A percentile compares a stretch with the other conserved stretches of the same genome.
Evolutionary conservation across 176 grass and related monocot genomes (phyloP).

Genomic region (Chloris gayana): DNA sequence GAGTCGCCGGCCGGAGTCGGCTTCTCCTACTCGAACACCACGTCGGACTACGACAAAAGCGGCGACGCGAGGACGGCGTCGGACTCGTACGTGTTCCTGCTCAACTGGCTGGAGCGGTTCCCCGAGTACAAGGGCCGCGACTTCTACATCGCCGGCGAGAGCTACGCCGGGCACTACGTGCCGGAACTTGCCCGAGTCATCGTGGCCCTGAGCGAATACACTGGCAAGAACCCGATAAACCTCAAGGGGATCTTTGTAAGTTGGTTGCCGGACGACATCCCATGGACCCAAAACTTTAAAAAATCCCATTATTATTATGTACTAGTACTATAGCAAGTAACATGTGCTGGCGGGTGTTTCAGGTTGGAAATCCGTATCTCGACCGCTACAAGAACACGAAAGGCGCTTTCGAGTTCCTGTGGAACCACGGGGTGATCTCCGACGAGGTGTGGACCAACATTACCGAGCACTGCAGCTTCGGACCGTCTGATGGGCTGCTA

Average conservation of each 20-base stretch:
- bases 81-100: constrained; percentile 53
- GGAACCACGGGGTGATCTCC: constrained; percentile 61
- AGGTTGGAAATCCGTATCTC: constrained; percentile 53
- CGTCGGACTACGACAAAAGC: not conserved
- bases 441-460: constrained; percentile 47
- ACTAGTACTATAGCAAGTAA: no score
- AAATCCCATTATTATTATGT: no score
- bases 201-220: not conserved
- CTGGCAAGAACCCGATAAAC: not conserved
- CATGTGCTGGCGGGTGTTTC: not conserved
- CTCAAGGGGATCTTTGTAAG: constrained; percentile 55
- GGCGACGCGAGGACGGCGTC: constrained; percentile 18
- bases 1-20: constrained; percentile 63
- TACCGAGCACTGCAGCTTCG: constrained; percentile 39
- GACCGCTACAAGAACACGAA: constrained; percentile 5
- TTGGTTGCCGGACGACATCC: not conserved
- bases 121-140: constrained; percentile 60
- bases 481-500: not conserved
- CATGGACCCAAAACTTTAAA: not conserved
- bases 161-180: constrained; percentile 61
- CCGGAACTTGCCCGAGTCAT: constrained; percentile 51
- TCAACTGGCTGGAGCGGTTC: constrained; percentile 63
- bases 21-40: constrained; percentile 61
- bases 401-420: constrained; percentile 20
- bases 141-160: constrained; percentile 68